Evolutionary conservation across 2,329 filamentous ascomycete genomes (phyloP).

Genomic region (Graphilbum ipis-grandicollis): DNA sequence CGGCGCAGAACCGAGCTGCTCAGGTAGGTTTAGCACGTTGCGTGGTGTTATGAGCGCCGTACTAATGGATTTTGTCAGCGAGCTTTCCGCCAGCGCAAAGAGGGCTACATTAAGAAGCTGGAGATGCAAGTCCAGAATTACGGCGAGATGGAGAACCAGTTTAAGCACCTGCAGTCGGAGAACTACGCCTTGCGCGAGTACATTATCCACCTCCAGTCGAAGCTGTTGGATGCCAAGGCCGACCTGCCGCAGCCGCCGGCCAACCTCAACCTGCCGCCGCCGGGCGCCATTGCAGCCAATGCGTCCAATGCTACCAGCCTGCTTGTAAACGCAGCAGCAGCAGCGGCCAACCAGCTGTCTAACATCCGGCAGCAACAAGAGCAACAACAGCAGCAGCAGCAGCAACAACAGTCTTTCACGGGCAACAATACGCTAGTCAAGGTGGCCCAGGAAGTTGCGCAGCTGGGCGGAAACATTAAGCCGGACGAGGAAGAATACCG

Average conservation of each 20-base stretch:
- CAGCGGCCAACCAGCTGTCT: not conserved
- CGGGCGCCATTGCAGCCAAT: constrained; percentile 1
- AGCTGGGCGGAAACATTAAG: constrained; percentile 5
- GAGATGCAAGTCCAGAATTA: constrained; percentile 84
- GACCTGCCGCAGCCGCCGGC: constrained; percentile 73
- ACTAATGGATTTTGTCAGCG: too few relatives aligned
- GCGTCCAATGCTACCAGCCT: not conserved
- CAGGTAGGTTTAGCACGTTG: too few relatives aligned
- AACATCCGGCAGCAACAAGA: constrained; percentile 1
- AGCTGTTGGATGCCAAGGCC: constrained; percentile 63
- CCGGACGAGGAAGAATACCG: not conserved
- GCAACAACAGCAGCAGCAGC: constrained; percentile 1
- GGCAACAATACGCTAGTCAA: constrained; percentile 22
- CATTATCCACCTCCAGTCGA: constrained; percentile 75
- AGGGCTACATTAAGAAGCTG: constrained; percentile 94
- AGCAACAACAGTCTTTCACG: not conserved
- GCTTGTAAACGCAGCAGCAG: constrained; percentile 5
- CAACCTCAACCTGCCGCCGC: constrained; percentile 46
- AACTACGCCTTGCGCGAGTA: constrained; percentile 88
- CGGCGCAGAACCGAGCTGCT: constrained; percentile 88
- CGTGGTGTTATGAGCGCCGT: too few relatives aligned
- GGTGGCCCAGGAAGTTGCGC: constrained; percentile 28
- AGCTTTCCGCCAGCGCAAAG: constrained; percentile 92
- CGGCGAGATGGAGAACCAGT: constrained; percentile 55
- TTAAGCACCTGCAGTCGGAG: constrained; percentile 68